A percentile compares a stretch with the other conserved stretches of the same genome.
phyloP scores from a whole-genome alignment of 306 rosid genomes.

The Senna tora region DNA sequence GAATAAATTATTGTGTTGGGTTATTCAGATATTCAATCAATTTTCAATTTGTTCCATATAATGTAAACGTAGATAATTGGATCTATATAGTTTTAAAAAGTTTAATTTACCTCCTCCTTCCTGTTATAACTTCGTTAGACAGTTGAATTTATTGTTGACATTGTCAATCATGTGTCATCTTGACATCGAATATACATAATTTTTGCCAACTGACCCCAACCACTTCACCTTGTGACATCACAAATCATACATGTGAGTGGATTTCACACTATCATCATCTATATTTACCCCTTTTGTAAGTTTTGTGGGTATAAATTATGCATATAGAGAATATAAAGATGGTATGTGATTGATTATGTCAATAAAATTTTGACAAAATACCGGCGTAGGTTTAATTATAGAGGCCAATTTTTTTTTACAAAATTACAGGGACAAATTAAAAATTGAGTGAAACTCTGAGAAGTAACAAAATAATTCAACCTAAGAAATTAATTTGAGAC shows the following conservation, averaged over 20 bases:
- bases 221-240: neutral
- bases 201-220: neutral
- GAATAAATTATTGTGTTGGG: neutral
- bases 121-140: neutral
- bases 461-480: neutral
- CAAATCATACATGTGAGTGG: neutral
- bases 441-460: neutral
- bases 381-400: neutral
- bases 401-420: neutral
- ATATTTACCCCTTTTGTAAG: neutral
- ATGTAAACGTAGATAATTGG: too few species aligned
- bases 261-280: neutral
- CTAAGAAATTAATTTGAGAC: constrained; percentile 1
- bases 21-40: neutral
- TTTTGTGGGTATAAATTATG: neutral
- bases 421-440: too few species aligned
- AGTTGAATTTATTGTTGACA: neutral
- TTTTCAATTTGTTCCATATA: neutral
- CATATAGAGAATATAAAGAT: neutral
- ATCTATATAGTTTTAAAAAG: too few species aligned
- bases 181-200: neutral
- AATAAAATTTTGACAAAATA: too few species aligned
- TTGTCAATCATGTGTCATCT: neutral
- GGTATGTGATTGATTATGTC: neutral
- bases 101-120: too few species aligned